Evolutionary conservation across 192 early-diverging fungal species (phyloP).

Genomic region (Coemansia sp.): DNA sequence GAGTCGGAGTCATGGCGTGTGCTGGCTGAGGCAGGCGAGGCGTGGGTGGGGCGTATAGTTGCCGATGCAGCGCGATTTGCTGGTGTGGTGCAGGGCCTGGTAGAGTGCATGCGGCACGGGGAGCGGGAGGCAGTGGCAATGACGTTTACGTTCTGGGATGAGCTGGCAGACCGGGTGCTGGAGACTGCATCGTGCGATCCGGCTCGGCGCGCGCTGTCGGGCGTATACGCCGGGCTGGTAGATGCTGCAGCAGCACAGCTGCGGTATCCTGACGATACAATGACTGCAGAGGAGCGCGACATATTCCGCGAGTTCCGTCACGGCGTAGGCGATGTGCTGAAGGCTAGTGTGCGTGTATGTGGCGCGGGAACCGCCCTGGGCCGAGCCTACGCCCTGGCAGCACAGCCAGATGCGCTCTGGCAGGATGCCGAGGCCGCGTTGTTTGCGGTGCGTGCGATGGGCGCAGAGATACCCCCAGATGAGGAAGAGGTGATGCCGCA

Average conservation of each 20-base stretch:
- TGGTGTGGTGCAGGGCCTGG: constrained; percentile 76
- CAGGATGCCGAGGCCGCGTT: constrained; percentile 93
- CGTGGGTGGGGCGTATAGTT: constrained; percentile 74
- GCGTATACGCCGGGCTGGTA: constrained; percentile 72
- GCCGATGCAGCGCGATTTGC: constrained; percentile 65
- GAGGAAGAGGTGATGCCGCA: constrained; percentile 80
- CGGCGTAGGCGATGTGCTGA: constrained; percentile 93
- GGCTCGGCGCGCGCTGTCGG: constrained; percentile 54
- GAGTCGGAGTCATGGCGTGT: constrained; percentile 66
- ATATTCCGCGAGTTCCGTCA: constrained; percentile 97
- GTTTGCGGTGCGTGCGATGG: constrained; percentile 92
- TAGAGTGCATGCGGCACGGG: constrained; percentile 73
- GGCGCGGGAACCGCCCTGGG: constrained; percentile 72
- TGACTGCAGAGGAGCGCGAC: constrained; percentile 88
- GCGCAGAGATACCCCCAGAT: constrained; percentile 67
- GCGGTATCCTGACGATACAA: constrained; percentile 70
- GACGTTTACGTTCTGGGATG: constrained; percentile 90
- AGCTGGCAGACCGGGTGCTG: constrained; percentile 65
- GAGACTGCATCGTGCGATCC: constrained; percentile 53
- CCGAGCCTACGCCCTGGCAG: constrained; percentile 62
- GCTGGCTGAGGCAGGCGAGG: constrained; percentile 87
- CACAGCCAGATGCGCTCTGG: constrained; percentile 62
- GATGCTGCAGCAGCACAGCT: constrained; percentile 84
- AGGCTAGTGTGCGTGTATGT: constrained; percentile 85
- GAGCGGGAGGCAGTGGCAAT: constrained; percentile 85